Conservation (phyloP, 148 eudicot genomes). For the Chenopodium suecicum region DNA sequence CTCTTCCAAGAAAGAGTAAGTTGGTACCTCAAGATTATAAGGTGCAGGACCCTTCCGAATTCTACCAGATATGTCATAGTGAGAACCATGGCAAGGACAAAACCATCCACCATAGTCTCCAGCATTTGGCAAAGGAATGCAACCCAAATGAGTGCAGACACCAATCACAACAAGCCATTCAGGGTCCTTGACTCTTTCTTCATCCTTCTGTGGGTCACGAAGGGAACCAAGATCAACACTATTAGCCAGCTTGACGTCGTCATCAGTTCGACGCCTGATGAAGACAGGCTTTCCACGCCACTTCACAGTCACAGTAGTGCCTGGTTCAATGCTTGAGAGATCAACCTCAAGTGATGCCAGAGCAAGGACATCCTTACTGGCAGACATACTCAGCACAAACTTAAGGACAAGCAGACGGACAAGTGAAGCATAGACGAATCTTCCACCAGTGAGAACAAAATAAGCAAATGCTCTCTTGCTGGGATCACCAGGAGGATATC, state of each 20-base stretch:
- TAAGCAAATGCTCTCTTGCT: constrained; percentile 74
- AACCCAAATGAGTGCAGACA: constrained; percentile 76
- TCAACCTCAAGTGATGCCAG: constrained; percentile 73
- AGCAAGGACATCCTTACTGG: constrained; percentile 76
- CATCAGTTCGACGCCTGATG: constrained; percentile 61
- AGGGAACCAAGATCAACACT: constrained; percentile 54
- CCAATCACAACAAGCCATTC: constrained; percentile 79
- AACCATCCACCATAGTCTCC: constrained; percentile 78
- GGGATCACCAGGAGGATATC: constrained; percentile 73
- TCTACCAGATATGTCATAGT: constrained; percentile 72
- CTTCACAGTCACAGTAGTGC: constrained; percentile 74
- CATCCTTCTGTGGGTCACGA: constrained; percentile 68
- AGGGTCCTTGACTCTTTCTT: constrained; percentile 66
- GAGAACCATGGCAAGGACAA: constrained; percentile 87
- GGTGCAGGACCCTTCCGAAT: constrained; percentile 79
- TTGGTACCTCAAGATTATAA: constrained; percentile 68
- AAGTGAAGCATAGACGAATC: constrained; percentile 69
- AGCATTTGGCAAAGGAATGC: constrained; percentile 77
- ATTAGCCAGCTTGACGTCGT: constrained; percentile 59
- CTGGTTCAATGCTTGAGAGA: constrained; percentile 68
- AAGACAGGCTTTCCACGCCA: constrained; percentile 88
- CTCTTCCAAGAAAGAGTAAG: constrained; percentile 68
- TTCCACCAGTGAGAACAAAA: constrained; percentile 65
- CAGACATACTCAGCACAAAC: constrained; percentile 78
- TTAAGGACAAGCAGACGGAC: constrained; percentile 66